Base-by-base conservation (phyloP, 139 green algal species). In the Coelastrella sp. region DNA sequence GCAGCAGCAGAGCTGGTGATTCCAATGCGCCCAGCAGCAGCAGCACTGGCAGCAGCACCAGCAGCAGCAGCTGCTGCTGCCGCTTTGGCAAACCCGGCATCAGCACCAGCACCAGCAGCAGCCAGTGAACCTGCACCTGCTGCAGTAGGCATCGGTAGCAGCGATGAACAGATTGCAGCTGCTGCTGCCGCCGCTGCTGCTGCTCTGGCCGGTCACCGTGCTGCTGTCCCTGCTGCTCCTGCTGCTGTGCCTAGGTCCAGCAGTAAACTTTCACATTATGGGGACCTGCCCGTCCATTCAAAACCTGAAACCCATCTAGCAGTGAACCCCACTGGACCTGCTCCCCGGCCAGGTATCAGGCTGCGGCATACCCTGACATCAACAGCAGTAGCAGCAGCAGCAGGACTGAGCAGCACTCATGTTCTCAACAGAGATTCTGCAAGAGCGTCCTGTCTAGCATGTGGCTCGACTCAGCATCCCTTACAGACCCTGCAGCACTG, bases 181-280 rank as follows among this genome's bases (percentile, higher is more conserved):
- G 79, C 58, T 57, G 79, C 79, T 85, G 79, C 79, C 57, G 79
- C 79, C 24, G 79, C 79, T 85, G 79, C 79, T 68, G 57, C 79
- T 58, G 79, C 79, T 8, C 20, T 85, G 24, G 79, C 57, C 17
- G 11, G 20, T 14, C 58, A 20, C 22, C 22, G 11, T 25, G 15
- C n/a, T 22, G n/a, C 81, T 17, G 81, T 19, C 4, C 22, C 81
- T 19, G 19, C 61, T 14, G 60, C 57, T 59, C n/a, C 74, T 58
- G 74, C 74, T 58, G 27, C 74, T 60, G 74, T 7, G 24, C 74
- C 35, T 27, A 49, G 24, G 14, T 12, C 82, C 22, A 63, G 61
- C 8, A 63, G 61, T 35, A 20, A 17, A 8, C 25, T 87, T 9
- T 27, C 24, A 7, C 82, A 87, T 7, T 76, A 87, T 27, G 82